Base-by-base conservation (phyloP, 306 rosid species). In the Purshia tridentata region DNA sequence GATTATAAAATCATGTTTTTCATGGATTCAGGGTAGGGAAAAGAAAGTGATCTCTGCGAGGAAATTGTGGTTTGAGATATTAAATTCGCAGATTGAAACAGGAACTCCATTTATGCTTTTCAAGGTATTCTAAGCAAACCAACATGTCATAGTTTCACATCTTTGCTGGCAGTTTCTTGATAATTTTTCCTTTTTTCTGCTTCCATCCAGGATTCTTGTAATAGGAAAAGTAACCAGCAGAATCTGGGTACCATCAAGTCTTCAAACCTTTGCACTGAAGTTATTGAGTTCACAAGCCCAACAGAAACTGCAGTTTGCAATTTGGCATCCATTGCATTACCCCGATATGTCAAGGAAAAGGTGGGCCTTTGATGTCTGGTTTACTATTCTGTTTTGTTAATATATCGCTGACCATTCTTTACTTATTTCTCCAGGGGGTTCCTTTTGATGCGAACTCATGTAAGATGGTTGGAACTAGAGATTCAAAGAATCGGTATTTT, bases 21-120 rank as follows among this genome's bases (percentile, higher is more conserved):
- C 18, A 41, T 62, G 58, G 23, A 20, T 37, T 61, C 15, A 92
- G 98, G 98, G 96, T 42, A 92, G 82, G 68, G 96, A 91, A 57
- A 92, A 84, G 81, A 92, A 90, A 78, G 84, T 85, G 75, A 89
- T 92, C 8, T 86, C 70, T 72, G 98, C 98, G 9, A 96, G 88
- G 62, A 85, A 39, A 69, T 85, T 92, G 29, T 92, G 98, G 98
- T 88, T 90, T 82, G 98, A 87, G 72, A 84, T 92, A 73, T 58
- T 90, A 29, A 92, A 77, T 69, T 85, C 98, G 18, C 98, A 92
- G 76, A 92, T 90, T 29, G 98, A 92, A 80, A 92, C 98, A 18
- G 98, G 98, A 84, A 92, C 89, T n/a, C 98, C 98, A 57, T 92
- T 90, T 66, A 92, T 92, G 98, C 91, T 92, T 63, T 92, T 90